These are phyloP conservation scores for Nepenthes alata DNA, from an alignment of 179 eudicot species.

Conservation along the genomic window DNA sequence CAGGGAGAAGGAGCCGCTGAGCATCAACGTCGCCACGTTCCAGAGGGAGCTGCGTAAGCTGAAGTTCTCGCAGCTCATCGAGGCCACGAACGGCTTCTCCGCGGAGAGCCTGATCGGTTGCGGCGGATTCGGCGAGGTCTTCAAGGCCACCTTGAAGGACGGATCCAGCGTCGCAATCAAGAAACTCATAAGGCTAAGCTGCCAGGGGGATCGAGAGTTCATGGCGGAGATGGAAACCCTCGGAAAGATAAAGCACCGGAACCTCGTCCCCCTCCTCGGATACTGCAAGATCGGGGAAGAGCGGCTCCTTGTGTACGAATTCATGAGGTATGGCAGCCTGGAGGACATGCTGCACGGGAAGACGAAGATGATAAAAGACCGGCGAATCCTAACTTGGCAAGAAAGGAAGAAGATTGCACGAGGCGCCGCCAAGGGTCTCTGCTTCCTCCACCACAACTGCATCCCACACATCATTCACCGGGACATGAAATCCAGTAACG, in stretches of 20 bases:
- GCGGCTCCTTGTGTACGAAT: constrained; percentile 82
- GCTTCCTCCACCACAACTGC: constrained; percentile 96
- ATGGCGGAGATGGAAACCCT: constrained; percentile 98
- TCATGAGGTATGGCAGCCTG: constrained; percentile 79
- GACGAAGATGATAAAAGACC: constrained; percentile 22
- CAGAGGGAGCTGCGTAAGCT: constrained; percentile 78
- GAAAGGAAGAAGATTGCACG: constrained; percentile 84
- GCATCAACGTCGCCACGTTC: constrained; percentile 94
- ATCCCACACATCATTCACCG: constrained; percentile 95
- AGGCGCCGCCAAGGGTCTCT: constrained; percentile 93
- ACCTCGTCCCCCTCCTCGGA: constrained; percentile 88
- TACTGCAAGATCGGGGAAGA: constrained; percentile 94
- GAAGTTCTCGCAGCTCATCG: constrained; percentile 84
- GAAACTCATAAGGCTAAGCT: constrained; percentile 80
- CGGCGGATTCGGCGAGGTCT: constrained; percentile 96
- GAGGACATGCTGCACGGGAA: constrained; percentile 82
- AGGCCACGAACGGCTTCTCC: constrained; percentile 97
- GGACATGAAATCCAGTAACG: constrained; percentile 40
- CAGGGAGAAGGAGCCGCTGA: constrained; percentile 85
- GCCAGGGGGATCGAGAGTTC: constrained; percentile 91
- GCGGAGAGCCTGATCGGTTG: constrained; percentile 79
- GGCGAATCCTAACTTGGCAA: constrained; percentile 56
- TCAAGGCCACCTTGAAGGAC: constrained; percentile 83
- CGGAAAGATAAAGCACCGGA: constrained; percentile 86
- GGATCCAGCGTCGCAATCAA: constrained; percentile 95